phyloP scores from a whole-genome alignment of 495 filamentous ascomycete genomes.

The Neurospora sp. region DNA sequence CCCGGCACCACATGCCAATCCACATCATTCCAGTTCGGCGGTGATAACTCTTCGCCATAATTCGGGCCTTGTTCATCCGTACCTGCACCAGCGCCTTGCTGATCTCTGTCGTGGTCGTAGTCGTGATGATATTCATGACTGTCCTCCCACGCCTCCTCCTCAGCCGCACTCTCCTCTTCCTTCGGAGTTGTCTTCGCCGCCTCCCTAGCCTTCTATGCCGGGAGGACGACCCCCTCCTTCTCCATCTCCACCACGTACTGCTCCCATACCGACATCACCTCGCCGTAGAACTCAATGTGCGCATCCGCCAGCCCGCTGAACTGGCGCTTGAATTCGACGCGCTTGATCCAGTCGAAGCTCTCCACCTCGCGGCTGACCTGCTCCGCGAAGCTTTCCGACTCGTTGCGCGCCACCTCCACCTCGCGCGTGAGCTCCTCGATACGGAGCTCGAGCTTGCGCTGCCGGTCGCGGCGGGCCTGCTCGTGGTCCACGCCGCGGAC shows the following conservation, averaged over 20 bases:
- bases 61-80: not conserved
- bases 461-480: slow-evolving; percentile 71
- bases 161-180: not conserved
- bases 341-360: slow-evolving; percentile 95
- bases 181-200: not conserved
- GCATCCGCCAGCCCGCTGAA: slow-evolving; percentile 73
- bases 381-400: slow-evolving; percentile 82
- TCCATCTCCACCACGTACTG: slow-evolving; percentile 83
- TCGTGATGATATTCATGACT: not conserved
- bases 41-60: not conserved
- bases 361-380: slow-evolving; percentile 85
- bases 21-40: not conserved
- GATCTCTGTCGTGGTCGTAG: not conserved
- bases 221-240: slow-evolving; percentile 40
- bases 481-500: slow-evolving; percentile 96
- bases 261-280: slow-evolving; percentile 80
- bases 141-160: not conserved
- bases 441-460: slow-evolving; percentile 79
- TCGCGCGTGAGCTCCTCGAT: slow-evolving; percentile 84
- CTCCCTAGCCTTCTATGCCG: slow-evolving; percentile 13
- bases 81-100: not conserved
- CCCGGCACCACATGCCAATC: not conserved
- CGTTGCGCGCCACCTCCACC: slow-evolving; percentile 74
- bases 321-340: slow-evolving; percentile 80
- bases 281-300: slow-evolving; percentile 78